Percentiles rank a stretch among this genome's conserved stretches.
phyloP scores from a whole-genome alignment of 2,329 filamentous ascomycete species.

The Botryotinia calthae region DNA sequence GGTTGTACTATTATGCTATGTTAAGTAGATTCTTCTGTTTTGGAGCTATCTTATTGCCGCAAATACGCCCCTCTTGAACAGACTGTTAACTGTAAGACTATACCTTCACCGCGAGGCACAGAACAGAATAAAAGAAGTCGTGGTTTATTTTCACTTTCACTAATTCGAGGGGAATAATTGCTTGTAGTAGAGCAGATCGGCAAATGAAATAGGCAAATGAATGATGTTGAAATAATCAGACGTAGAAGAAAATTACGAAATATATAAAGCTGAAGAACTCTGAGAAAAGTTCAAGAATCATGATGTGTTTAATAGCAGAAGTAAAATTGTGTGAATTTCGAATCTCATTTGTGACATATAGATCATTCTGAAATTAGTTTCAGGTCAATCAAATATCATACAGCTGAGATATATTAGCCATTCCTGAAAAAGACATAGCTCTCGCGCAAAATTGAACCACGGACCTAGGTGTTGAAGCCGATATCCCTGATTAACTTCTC shows the following conservation, averaged over 20 bases:
- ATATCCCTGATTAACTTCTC: neutral
- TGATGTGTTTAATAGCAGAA: neutral
- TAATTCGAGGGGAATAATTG: neutral
- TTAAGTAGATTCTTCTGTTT: too few relatives aligned
- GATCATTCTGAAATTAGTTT: too few relatives aligned
- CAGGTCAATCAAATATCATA: neutral
- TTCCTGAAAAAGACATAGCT: neutral
- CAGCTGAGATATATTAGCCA: too few relatives aligned
- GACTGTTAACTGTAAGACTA: neutral
- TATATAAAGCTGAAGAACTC: fast-evolving
- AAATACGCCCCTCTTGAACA: neutral
- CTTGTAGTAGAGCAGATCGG: neutral
- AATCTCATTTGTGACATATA: neutral
- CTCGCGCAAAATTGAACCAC: neutral
- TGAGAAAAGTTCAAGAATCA: neutral
- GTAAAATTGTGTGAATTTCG: neutral
- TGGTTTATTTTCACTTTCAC: neutral
- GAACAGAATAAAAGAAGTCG: neutral
- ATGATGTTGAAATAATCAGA: neutral
- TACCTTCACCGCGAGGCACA: too few relatives aligned
- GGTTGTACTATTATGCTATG: neutral
- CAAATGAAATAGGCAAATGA: too few relatives aligned
- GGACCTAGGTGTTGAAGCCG: neutral
- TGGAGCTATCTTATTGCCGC: fast-evolving
- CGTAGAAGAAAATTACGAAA: neutral